A percentile compares a stretch with the other conserved stretches of the same genome.
These are phyloP conservation scores for Hyphopichia fennica DNA, from an alignment of 1,139 yeast genomes.

Conservation along the genomic window DNA sequence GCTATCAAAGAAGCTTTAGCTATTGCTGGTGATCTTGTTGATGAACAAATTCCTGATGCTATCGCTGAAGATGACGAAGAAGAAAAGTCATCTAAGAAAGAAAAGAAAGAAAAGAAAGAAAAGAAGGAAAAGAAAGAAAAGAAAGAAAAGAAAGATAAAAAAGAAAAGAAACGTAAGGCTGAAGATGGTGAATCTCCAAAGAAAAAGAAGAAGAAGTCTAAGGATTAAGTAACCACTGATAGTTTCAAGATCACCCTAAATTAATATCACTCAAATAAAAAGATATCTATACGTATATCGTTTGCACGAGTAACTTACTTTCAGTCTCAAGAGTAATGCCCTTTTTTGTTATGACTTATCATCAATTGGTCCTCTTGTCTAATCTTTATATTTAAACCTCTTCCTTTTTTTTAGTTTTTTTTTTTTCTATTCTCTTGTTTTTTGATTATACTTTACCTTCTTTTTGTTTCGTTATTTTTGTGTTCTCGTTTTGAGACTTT, in stretches of 20 bases:
- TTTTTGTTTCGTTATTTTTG: neutral
- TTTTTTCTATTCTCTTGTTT: neutral
- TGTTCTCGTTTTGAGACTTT: neutral
- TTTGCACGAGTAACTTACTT: too few relatives aligned
- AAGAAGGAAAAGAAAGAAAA: conserved; percentile 58
- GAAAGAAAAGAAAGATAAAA: conserved; percentile 54
- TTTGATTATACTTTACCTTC: neutral
- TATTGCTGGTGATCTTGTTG: conserved; percentile 51
- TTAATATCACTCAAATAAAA: neutral
- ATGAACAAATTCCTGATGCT: conserved; percentile 15
- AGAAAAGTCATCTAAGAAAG: conserved; percentile 55
- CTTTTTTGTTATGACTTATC: neutral
- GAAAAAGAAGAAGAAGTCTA: conserved; percentile 52
- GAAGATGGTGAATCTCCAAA: conserved; percentile 47
- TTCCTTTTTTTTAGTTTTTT: neutral
- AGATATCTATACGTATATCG: too few relatives aligned
- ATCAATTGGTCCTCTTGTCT: neutral
- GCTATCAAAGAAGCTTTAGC: conserved; percentile 92
- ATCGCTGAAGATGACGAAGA: conserved; percentile 33
- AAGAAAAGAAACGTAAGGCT: conserved; percentile 53
- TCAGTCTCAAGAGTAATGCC: too few relatives aligned
- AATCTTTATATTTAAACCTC: neutral
- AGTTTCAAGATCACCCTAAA: neutral
- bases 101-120: conserved; percentile 55
- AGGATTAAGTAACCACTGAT: conserved; percentile 24